A percentile compares a stretch with the other conserved stretches of the same genome.
Conservation (phyloP, 306 rosid genomes). For the Dryas alaskensis region DNA sequence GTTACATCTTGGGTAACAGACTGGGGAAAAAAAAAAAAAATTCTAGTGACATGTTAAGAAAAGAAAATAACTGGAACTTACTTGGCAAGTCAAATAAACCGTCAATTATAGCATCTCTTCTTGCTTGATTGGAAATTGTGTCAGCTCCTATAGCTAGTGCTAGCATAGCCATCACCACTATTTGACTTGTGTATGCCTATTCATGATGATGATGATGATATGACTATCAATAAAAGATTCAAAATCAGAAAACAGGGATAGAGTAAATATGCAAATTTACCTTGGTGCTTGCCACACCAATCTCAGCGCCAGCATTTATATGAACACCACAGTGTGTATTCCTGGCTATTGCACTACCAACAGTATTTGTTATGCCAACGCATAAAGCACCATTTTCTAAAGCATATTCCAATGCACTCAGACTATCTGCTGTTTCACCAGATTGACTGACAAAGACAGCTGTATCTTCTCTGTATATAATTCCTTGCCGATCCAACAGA, state of each 20-base stretch:
- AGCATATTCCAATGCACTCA: constrained; percentile 89
- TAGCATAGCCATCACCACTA: constrained; percentile 97
- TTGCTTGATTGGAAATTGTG: constrained; percentile 71
- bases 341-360: constrained; percentile 94
- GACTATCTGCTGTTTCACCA: constrained; percentile 97
- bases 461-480: constrained; percentile 93
- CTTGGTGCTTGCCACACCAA: constrained; percentile 99
- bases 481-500: constrained; percentile 94
- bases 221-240: background rate
- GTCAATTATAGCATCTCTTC: constrained; percentile 87
- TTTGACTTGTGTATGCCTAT: constrained; percentile 98
- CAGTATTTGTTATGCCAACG: constrained; percentile 94
- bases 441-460: constrained; percentile 97
- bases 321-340: constrained; percentile 95
- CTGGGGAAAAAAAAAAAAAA: constrained; percentile 7
- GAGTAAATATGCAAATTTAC: constrained; percentile 39
- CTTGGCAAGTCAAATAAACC: constrained; percentile 89
- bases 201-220: constrained; percentile 12
- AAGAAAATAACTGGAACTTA: constrained; percentile 40
- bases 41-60: constrained; percentile 17
- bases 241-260: constrained; percentile 24
- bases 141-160: constrained; percentile 95
- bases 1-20: background rate
- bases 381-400: constrained; percentile 92
- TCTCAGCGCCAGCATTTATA: constrained; percentile 97